Evolutionary conservation across 2,329 filamentous ascomycete genomes (phyloP).

Genomic region (Xylariomycetidae sp.): DNA sequence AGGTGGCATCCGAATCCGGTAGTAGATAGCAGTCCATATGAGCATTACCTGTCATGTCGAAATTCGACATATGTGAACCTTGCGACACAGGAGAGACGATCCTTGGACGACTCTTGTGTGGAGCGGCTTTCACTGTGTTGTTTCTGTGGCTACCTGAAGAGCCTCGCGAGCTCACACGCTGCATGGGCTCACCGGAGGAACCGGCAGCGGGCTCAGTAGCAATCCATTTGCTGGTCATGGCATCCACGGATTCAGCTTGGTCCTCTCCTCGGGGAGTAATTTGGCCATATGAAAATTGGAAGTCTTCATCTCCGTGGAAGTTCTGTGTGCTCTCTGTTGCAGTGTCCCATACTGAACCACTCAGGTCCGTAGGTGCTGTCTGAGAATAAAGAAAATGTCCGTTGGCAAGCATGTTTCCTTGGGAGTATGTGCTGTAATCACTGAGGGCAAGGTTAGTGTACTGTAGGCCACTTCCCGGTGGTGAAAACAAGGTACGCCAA

Average conservation of each 20-base stretch:
- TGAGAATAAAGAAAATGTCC: constrained; percentile 56
- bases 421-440: constrained; percentile 51
- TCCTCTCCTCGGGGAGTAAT: constrained; percentile 49
- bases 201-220: constrained; percentile 30
- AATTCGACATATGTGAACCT: constrained; percentile 43
- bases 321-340: constrained; percentile 57
- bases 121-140: constrained; percentile 36
- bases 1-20: constrained; percentile 44
- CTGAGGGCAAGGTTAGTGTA: constrained; percentile 52
- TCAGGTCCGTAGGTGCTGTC: constrained; percentile 55
- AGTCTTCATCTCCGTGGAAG: constrained; percentile 56
- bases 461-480: constrained; percentile 41
- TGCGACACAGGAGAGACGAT: constrained; percentile 46
- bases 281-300: constrained; percentile 50
- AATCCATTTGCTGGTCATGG: constrained; percentile 45
- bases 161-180: constrained; percentile 38
- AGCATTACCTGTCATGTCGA: constrained; percentile 50
- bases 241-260: constrained; percentile 42
- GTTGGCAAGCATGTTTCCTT: constrained; percentile 45
- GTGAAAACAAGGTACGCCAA: constrained; percentile 23
- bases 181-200: constrained; percentile 39
- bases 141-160: constrained; percentile 42
- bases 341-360: constrained; percentile 51
- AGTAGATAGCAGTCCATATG: constrained; percentile 49
- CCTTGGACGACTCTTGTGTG: constrained; percentile 38